These are phyloP conservation scores for Coemansia sp. DNA, from an alignment of 192 early-diverging fungal genomes.

Conservation along the genomic window DNA sequence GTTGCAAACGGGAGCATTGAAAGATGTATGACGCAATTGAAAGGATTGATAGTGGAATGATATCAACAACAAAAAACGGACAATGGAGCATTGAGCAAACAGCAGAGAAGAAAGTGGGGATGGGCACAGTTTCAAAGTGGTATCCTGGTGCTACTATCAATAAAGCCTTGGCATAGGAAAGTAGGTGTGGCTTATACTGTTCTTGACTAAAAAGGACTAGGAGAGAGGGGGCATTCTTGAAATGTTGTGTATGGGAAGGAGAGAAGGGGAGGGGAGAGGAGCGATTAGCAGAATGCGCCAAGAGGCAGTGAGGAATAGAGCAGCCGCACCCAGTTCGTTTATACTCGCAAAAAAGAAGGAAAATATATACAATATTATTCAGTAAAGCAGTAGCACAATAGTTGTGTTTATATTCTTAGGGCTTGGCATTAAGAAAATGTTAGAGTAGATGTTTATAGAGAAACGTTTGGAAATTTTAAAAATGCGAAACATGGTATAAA, in stretches of 20 bases:
- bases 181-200: slow-evolving; percentile 2
- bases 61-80: too few species aligned
- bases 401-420: slow-evolving; percentile 5
- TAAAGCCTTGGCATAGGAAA: neutral
- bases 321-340: too few species aligned
- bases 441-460: too few species aligned
- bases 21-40: neutral
- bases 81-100: too few species aligned
- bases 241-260: too few species aligned
- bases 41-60: too few species aligned
- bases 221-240: too few species aligned
- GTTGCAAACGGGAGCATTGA: too few species aligned
- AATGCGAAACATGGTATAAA: too few species aligned
- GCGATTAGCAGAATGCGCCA: slow-evolving; percentile 3
- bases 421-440: slow-evolving; percentile 1
- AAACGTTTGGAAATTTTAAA: too few species aligned
- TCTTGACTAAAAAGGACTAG: too few species aligned
- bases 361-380: neutral
- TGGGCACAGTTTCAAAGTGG: neutral
- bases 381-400: neutral
- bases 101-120: neutral
- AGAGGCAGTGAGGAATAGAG: slow-evolving; percentile 6
- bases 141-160: neutral
- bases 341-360: neutral
- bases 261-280: too few species aligned